phyloP scores from a whole-genome alignment of 192 early-diverging fungal species.

The Martensiomyces pterosporus region DNA sequence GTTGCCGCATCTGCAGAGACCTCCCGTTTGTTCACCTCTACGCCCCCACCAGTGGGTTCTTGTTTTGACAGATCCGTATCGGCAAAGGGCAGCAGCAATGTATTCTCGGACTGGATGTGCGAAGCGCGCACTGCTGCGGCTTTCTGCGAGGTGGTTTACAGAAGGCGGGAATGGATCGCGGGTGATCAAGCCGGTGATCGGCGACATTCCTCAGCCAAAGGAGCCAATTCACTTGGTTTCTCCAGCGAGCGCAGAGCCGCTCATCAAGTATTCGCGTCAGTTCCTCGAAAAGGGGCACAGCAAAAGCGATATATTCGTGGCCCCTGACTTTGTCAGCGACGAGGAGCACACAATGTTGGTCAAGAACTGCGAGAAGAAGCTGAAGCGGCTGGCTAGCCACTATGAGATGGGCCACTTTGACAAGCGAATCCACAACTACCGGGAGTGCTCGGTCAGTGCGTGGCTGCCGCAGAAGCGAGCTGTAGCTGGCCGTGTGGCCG shows the following conservation, averaged over 20 bases:
- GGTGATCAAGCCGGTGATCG: slow-evolving; percentile 13
- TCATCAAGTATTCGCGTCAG: slow-evolving; percentile 23
- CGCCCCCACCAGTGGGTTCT: too few relatives aligned
- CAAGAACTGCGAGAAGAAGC: slow-evolving; percentile 46
- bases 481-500: slow-evolving; percentile 23
- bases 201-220: slow-evolving; percentile 24
- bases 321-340: slow-evolving; percentile 37
- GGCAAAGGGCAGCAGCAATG: too few relatives aligned
- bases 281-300: slow-evolving; percentile 16
- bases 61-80: too few relatives aligned
- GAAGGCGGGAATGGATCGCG: slow-evolving; percentile 9
- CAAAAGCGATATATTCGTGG: slow-evolving; percentile 31
- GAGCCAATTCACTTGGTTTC: slow-evolving; percentile 15
- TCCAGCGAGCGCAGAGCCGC: slow-evolving; percentile 13
- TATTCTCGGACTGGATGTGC: too few relatives aligned
- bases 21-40: too few relatives aligned
- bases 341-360: slow-evolving; percentile 45
- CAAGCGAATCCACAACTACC: slow-evolving; percentile 66
- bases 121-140: too few relatives aligned
- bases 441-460: slow-evolving; percentile 64
- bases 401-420: slow-evolving; percentile 78
- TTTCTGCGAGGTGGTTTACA: slow-evolving; percentile 8
- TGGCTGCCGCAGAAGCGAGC: slow-evolving; percentile 50
- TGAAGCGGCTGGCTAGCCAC: slow-evolving; percentile 49
- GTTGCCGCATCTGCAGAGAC: too few relatives aligned